Percentiles rank a stretch among this genome's conserved stretches.
phyloP scores from a whole-genome alignment of 106 monocot species.

The Ottelia alismoides region DNA sequence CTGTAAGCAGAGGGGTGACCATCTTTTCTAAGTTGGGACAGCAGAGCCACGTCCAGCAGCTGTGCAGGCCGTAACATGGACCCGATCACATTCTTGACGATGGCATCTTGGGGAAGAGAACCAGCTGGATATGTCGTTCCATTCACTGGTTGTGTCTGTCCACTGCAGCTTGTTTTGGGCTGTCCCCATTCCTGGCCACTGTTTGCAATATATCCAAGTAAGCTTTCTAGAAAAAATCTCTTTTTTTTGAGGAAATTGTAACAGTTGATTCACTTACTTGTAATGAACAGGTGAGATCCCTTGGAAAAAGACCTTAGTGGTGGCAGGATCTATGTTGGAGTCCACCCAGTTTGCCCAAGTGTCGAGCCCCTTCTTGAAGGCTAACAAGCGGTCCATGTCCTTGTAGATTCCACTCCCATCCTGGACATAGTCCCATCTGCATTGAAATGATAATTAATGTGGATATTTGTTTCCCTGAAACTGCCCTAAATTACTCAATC shows the following conservation, averaged over 20 bases:
- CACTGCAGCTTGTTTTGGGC: constrained; percentile 24
- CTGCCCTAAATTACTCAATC: too few species aligned
- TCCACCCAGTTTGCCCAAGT: constrained; percentile 61
- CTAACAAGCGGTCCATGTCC: constrained; percentile 20
- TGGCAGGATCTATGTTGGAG: constrained; percentile 17
- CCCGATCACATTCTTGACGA: constrained; percentile 44
- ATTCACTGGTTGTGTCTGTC: constrained; percentile 42
- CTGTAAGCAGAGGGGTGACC: constrained; percentile 76
- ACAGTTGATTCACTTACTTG: constrained; percentile 19
- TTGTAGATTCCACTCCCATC: constrained; percentile 8
- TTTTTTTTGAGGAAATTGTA: neutral
- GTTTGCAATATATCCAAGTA: neutral
- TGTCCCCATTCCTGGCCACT: constrained; percentile 56
- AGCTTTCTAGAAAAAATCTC: neutral
- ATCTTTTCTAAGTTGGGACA: constrained; percentile 88
- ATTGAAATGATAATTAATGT: neutral
- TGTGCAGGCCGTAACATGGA: constrained; percentile 46
- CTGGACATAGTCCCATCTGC: constrained; percentile 45
- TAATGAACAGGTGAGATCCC: constrained; percentile 60
- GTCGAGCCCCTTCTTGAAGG: constrained; percentile 19
- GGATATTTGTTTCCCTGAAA: too few species aligned
- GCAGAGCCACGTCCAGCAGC: constrained; percentile 71
- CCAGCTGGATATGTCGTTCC: constrained; percentile 59
- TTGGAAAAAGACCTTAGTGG: constrained; percentile 43
- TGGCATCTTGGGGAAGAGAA: constrained; percentile 32